Percentiles rank a stretch among this genome's conserved stretches.
Evolutionary conservation across 225 moss, liverwort and hornwort genomes (phyloP).

Genomic region (Thuidium tamariscinum): DNA sequence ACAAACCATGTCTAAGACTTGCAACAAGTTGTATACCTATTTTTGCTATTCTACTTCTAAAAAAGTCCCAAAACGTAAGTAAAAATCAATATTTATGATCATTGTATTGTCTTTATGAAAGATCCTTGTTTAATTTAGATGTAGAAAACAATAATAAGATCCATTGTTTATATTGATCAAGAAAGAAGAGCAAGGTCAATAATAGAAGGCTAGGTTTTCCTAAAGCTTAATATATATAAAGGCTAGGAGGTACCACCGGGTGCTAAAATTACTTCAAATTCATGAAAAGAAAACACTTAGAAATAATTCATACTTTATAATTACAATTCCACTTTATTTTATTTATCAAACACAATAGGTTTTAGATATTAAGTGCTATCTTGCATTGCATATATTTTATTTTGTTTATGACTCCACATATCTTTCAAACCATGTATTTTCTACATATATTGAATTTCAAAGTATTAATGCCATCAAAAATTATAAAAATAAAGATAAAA

Average conservation of each 20-base stretch:
- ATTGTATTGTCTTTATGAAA: not conserved
- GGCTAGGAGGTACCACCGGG: not conserved
- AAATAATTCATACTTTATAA: not conserved
- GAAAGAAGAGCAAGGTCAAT: not conserved
- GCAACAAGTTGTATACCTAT: not conserved
- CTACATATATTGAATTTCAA: not conserved
- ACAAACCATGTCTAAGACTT: not conserved
- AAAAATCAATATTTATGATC: not conserved
- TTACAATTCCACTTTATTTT: not conserved
- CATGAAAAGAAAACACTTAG: not conserved
- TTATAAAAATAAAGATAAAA: not conserved
- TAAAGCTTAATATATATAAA: not conserved
- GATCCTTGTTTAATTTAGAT: not conserved
- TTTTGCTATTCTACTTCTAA: not conserved
- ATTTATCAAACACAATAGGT: not conserved
- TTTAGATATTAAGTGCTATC: not conserved
- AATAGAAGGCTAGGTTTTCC: not conserved
- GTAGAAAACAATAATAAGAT: not conserved
- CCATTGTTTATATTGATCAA: not conserved
- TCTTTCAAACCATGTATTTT: too few species aligned
- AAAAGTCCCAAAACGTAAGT: not conserved
- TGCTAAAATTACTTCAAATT: not conserved
- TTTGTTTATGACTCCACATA: not conserved
- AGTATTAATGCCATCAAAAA: not conserved
- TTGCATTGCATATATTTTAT: fast-evolving